Evolutionary conservation across 2,329 filamentous ascomycete genomes (phyloP), one percentile per base, ranked within the genome.

Genomic region (Aaosphaeria pasadenensis): DNA sequence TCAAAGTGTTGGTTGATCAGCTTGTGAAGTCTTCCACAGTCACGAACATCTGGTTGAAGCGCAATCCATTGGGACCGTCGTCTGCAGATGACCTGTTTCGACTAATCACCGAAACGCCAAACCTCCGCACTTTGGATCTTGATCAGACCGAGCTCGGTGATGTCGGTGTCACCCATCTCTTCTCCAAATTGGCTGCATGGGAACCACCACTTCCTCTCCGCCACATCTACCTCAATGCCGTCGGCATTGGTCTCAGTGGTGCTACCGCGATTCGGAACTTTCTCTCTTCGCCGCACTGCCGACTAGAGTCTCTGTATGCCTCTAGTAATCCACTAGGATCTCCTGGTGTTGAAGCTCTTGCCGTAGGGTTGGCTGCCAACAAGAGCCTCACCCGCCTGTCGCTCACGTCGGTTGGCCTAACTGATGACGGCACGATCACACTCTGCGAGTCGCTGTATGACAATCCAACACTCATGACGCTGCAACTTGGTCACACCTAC

Each of bases 1-100:
- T 81, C 58, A 60, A 58, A 29, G 53, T 67, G 1, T 67, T 81
- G 1, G 75, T 77, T 1, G 64, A 76, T 47, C 72, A 73, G 43
- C 73, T 78, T 71, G 53, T 74, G 11, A 63, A 63, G 28, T 77
- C 75, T 1, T 61, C 66, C 4, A 66, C 66, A 11, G 64, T 79
- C 49, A 77, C 75, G 17, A 78, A 77, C 52, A 59, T 81, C 42
- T 81, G 78, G 78, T 61, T 81, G 46, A 81, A 80, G 59, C 73
- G 77, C 9, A 82, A 81, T 58, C 78, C 79, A 2, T 69, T 81
- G 29, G 70, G 71, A 0, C 50, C 72, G 2, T 57, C 56, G 5
- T 65, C 72, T 13, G 72, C 71, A 4, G 54, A 60, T 40, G 66
- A 77, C 43, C 47, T 80, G 11, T 75, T 70, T 50, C 67, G 71